phyloP scores from a whole-genome alignment of 257 asterid species.

The Solanum chiquidenum region DNA sequence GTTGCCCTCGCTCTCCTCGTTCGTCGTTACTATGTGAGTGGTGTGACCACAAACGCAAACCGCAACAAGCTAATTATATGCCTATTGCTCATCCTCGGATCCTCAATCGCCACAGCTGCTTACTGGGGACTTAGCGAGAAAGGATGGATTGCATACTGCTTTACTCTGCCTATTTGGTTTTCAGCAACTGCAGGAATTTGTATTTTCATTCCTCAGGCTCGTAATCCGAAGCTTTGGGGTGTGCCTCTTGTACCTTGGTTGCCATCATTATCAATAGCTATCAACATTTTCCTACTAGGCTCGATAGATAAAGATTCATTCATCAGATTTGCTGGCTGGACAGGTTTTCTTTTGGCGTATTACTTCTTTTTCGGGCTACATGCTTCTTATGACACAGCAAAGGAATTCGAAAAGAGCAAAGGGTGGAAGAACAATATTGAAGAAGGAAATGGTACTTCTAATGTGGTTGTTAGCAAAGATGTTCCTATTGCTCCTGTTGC shows the following conservation, averaged over 20 bases:
- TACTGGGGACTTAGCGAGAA: conserved; percentile 34
- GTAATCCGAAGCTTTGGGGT: conserved; percentile 47
- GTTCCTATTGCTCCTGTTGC: not conserved
- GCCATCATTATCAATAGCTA: conserved; percentile 48
- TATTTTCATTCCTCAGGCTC: conserved; percentile 36
- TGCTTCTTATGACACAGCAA: conserved; percentile 57
- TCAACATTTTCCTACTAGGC: conserved; percentile 53
- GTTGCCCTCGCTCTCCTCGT: conserved; percentile 50
- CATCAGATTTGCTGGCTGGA: conserved; percentile 43
- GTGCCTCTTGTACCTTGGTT: conserved; percentile 64
- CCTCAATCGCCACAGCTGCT: conserved; percentile 32
- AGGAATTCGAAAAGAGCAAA: conserved; percentile 12
- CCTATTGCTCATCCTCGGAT: conserved; percentile 24
- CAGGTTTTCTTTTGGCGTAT: conserved; percentile 26
- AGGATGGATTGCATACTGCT: conserved; percentile 44
- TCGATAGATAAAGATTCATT: conserved; percentile 39
- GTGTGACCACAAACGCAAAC: conserved; percentile 26
- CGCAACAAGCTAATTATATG: conserved; percentile 32
- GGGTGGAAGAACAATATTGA: conserved; percentile 18
- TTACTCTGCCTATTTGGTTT: conserved; percentile 36
- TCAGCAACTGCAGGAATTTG: conserved; percentile 28
- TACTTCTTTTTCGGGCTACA: conserved; percentile 50
- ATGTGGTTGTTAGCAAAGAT: not conserved
- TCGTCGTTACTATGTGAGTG: conserved; percentile 37
- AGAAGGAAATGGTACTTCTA: conserved; percentile 14